Percentiles rank a stretch among this genome's conserved stretches.
Conservation (phyloP, 345 rosid genomes). For the Psidium guajava region DNA sequence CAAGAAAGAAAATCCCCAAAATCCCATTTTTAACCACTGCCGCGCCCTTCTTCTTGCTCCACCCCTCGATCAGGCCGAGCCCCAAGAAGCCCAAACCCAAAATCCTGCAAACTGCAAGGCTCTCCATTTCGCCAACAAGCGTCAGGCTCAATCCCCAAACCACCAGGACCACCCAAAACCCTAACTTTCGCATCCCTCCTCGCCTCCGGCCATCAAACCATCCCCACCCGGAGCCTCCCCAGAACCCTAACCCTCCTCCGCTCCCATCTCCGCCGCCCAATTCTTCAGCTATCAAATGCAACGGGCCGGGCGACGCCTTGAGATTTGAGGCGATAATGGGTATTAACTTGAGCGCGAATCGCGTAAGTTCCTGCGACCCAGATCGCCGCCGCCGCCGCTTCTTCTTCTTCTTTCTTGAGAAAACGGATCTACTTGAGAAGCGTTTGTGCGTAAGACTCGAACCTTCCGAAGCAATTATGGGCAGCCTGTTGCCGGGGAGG, state of each 20-base stretch:
- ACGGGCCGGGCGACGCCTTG: conserved; percentile 34
- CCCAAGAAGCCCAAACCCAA: conserved; percentile 15
- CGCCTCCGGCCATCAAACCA: conserved; percentile 27
- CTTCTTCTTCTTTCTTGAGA: conserved; percentile 26
- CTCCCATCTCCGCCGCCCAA: conserved; percentile 7
- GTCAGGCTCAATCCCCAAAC: conserved; percentile 13
- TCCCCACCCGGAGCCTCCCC: conserved; percentile 26
- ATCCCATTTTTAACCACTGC: conserved; percentile 13
- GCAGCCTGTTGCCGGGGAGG: background rate
- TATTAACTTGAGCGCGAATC: conserved; percentile 17
- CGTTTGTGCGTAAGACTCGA: background rate
- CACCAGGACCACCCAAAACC: conserved; percentile 7
- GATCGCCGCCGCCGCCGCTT: conserved; percentile 16
- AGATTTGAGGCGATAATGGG: conserved; percentile 24
- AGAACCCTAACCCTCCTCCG: conserved; percentile 16
- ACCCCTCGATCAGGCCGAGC: conserved; percentile 1
- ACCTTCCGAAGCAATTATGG: background rate
- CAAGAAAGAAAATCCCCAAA: background rate
- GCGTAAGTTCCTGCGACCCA: conserved; percentile 12
- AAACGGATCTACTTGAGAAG: background rate
- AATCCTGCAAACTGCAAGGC: conserved; percentile 9
- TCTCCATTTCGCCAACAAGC: conserved; percentile 16
- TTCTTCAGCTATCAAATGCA: conserved; percentile 17
- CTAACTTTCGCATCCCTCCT: conserved; percentile 7
- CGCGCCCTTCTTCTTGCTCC: conserved; percentile 3